Evolutionary conservation across 1,139 yeast species (phyloP).

Genomic region (Zygoascus hellenicus): DNA sequence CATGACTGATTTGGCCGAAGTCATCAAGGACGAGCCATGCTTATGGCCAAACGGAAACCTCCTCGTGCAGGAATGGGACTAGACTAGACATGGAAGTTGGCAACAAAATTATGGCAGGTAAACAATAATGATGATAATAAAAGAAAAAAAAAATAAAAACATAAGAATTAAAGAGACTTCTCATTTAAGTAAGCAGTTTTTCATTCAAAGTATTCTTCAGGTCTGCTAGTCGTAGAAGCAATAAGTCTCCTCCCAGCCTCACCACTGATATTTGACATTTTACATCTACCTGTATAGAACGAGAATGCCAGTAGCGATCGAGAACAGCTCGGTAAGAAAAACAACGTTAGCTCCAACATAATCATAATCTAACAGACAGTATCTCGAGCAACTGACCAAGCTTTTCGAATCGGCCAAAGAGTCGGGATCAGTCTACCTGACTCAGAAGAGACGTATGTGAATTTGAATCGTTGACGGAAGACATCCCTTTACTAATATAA

Average conservation of each 20-base stretch:
- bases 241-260: too few relatives aligned
- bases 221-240: too few relatives aligned
- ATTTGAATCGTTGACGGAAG: neutral
- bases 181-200: too few relatives aligned
- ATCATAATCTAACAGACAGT: slow-evolving; percentile 19
- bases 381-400: slow-evolving; percentile 26
- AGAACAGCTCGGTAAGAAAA: slow-evolving; percentile 9
- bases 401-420: slow-evolving; percentile 28
- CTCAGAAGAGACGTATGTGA: slow-evolving; percentile 31
- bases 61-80: slow-evolving; percentile 40
- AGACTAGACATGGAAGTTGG: too few relatives aligned
- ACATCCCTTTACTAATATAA: neutral
- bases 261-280: too few relatives aligned
- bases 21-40: slow-evolving; percentile 39
- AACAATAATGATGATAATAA: neutral
- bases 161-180: too few relatives aligned
- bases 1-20: slow-evolving; percentile 26
- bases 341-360: neutral
- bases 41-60: slow-evolving; percentile 60
- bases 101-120: neutral
- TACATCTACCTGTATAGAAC: too few relatives aligned
- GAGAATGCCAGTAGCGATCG: too few relatives aligned
- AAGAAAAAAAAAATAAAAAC: too few relatives aligned
- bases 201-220: too few relatives aligned
- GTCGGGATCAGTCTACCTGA: slow-evolving; percentile 39